A percentile compares a stretch with the other conserved stretches of the same genome.
Conservation (phyloP, 805 yeast genomes). For the Zygoascus flipseniorum region DNA sequence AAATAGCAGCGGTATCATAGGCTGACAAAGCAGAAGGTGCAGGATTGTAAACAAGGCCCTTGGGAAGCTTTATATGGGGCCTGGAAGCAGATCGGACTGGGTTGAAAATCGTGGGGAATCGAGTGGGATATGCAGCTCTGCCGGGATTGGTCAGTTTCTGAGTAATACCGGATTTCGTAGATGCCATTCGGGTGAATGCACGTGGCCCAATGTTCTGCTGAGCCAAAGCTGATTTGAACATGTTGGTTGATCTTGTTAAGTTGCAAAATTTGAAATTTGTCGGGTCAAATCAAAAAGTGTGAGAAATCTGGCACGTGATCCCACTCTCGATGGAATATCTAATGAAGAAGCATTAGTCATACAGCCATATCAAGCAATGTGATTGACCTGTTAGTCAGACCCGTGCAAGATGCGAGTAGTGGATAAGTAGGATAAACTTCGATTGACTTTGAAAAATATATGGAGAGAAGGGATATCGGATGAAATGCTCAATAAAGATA, state of each 20-base stretch:
- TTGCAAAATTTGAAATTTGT: background rate
- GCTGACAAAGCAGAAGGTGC: slow-evolving; percentile 57
- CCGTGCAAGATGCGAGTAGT: too few species aligned
- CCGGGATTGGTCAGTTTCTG: slow-evolving; percentile 3
- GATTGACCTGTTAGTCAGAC: too few species aligned
- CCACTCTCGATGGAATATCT: too few species aligned
- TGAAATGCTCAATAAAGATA: too few species aligned
- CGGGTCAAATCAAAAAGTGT: background rate
- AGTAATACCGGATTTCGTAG: background rate
- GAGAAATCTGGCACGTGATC: too few species aligned
- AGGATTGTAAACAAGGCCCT: slow-evolving; percentile 53
- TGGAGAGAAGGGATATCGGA: too few species aligned
- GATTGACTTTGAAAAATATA: too few species aligned
- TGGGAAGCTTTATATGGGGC: slow-evolving; percentile 46
- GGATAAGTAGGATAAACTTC: too few species aligned
- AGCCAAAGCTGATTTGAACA: background rate
- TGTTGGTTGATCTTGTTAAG: background rate
- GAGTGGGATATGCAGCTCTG: slow-evolving; percentile 8
- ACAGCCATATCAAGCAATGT: too few species aligned
- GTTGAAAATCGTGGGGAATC: slow-evolving; percentile 52
- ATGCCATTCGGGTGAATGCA: background rate
- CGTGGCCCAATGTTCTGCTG: background rate
- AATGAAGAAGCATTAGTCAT: too few species aligned
- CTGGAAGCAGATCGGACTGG: slow-evolving; percentile 56
- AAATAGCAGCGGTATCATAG: slow-evolving; percentile 56